These are phyloP conservation scores for Pseudoturritis turrita DNA, from an alignment of 345 rosid genomes.

Conservation along the genomic window DNA sequence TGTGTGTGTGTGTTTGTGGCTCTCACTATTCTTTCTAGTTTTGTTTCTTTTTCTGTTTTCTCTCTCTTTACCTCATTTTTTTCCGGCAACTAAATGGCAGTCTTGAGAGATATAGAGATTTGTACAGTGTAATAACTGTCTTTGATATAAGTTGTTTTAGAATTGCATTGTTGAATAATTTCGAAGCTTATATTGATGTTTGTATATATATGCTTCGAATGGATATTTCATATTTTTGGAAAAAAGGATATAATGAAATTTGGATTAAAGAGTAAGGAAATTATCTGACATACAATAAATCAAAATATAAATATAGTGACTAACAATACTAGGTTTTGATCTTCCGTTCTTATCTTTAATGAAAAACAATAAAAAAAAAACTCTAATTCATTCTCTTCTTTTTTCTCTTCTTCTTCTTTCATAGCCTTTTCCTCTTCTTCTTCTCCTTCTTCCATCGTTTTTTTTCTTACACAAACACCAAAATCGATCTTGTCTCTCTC, in stretches of 20 bases:
- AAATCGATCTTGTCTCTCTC: too few species aligned
- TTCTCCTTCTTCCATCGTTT: too few species aligned
- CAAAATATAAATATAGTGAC: too few species aligned
- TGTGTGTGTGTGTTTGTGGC: slow-evolving; percentile 1
- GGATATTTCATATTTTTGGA: background rate
- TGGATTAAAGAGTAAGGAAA: too few species aligned
- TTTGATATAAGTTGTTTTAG: background rate
- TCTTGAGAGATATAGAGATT: slow-evolving; percentile 9
- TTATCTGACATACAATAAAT: too few species aligned
- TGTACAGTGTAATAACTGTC: slow-evolving; percentile 34
- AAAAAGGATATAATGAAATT: background rate
- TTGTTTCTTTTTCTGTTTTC: background rate
- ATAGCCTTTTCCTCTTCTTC: too few species aligned
- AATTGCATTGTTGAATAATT: slow-evolving; percentile 14
- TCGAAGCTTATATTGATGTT: background rate
- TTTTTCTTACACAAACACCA: too few species aligned
- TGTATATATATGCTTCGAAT: background rate
- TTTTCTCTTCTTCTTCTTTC: too few species aligned
- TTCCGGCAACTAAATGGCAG: background rate
- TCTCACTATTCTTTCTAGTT: slow-evolving; percentile 11
- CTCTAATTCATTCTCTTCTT: too few species aligned
- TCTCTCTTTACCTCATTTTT: background rate
- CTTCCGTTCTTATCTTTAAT: too few species aligned
- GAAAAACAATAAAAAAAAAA: too few species aligned
- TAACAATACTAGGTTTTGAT: too few species aligned